These are phyloP conservation scores for Starmerella stigmatis DNA, from an alignment of 805 yeast species.

Conservation along the genomic window DNA sequence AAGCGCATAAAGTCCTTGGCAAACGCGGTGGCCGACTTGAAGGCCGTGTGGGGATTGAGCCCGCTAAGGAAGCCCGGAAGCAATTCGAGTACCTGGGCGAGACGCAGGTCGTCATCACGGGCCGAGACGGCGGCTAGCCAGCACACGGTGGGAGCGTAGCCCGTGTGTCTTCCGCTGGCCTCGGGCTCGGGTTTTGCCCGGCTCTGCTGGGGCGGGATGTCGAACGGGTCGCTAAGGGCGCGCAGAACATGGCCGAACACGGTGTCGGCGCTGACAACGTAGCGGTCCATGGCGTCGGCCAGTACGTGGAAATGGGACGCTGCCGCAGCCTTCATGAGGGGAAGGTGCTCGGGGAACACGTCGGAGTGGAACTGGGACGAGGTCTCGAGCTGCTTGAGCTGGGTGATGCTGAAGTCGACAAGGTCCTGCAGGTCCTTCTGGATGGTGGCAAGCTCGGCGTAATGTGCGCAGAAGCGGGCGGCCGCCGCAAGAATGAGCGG, in stretches of 20 bases:
- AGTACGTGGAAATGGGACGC: slow-evolving; percentile 47
- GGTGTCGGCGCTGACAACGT: slow-evolving; percentile 36
- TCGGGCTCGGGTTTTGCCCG: neutral
- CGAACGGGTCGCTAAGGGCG: slow-evolving; percentile 3
- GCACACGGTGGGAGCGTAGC: slow-evolving; percentile 1
- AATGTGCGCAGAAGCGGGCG: slow-evolving; percentile 16
- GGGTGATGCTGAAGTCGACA: slow-evolving; percentile 7
- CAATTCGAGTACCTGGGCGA: slow-evolving; percentile 19
- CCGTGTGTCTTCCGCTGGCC: neutral
- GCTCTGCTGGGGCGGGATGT: neutral
- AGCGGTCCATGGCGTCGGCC: slow-evolving; percentile 43
- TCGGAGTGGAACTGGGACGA: slow-evolving; percentile 14
- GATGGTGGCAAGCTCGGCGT: slow-evolving; percentile 10
- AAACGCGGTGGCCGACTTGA: slow-evolving; percentile 45
- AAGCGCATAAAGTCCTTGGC: slow-evolving; percentile 57
- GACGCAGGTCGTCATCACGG: slow-evolving; percentile 9
- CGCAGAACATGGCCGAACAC: slow-evolving; percentile 39
- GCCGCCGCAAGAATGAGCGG: neutral
- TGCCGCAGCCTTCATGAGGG: slow-evolving; percentile 35
- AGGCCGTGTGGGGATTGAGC: slow-evolving; percentile 40
- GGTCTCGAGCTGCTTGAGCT: slow-evolving; percentile 9
- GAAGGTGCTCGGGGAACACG: slow-evolving; percentile 32
- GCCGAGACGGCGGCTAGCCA: slow-evolving; percentile 14
- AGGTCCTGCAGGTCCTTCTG: slow-evolving; percentile 2
- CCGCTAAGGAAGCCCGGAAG: slow-evolving; percentile 38